phyloP scores from a whole-genome alignment of 2,329 filamentous ascomycete species.

The Emergomyces africanus region DNA sequence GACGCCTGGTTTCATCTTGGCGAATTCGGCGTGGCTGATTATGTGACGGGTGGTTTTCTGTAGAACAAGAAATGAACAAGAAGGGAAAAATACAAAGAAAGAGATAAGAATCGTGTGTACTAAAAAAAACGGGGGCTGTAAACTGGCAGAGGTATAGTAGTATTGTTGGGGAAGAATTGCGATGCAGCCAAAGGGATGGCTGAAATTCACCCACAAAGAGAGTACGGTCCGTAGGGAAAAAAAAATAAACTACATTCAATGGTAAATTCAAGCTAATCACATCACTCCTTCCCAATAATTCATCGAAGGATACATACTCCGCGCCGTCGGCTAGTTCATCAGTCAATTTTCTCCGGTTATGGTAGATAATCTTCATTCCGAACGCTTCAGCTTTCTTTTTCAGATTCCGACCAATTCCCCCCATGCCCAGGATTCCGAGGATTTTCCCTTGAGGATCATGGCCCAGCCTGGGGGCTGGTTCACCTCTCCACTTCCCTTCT shows the following conservation, averaged over 20 bases:
- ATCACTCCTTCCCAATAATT: conserved; percentile 55
- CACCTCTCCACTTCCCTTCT: conserved; percentile 54
- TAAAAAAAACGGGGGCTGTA: background rate
- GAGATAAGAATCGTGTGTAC: background rate
- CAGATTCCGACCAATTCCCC: conserved; percentile 67
- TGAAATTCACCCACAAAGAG: background rate
- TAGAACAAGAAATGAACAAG: background rate
- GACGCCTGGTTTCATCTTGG: conserved; percentile 63
- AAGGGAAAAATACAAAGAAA: background rate
- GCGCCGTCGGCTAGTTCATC: conserved; percentile 35
- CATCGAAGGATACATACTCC: conserved; percentile 52
- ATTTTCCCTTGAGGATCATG: conserved; percentile 69
- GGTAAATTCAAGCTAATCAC: conserved; percentile 71
- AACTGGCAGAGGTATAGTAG: background rate
- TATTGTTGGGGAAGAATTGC: background rate
- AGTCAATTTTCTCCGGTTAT: conserved; percentile 54
- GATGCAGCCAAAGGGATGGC: background rate
- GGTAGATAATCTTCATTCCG: conserved; percentile 62
- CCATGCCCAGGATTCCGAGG: conserved; percentile 74
- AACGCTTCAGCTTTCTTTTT: conserved; percentile 63
- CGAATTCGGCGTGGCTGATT: conserved; percentile 58
- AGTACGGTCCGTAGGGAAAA: background rate
- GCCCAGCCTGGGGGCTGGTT: conserved; percentile 43
- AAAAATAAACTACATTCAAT: conserved; percentile 49
- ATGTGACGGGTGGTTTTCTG: conserved; percentile 58